Percentiles rank a stretch among this genome's conserved stretches.
phyloP scores from a whole-genome alignment of 371 early-diverging fungal species.

The Lichtheimia corymbifera region DNA sequence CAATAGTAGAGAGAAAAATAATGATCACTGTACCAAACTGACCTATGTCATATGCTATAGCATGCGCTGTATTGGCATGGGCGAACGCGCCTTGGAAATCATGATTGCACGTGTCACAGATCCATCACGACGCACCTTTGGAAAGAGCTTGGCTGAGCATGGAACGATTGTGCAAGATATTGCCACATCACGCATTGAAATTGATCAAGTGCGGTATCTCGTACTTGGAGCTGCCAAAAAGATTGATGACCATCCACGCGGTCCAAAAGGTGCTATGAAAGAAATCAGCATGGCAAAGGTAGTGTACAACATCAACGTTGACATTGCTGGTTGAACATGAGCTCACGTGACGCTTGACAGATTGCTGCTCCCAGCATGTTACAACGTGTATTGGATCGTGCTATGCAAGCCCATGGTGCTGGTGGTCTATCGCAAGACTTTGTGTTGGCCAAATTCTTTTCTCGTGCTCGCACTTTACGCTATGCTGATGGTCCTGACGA shows the following conservation, averaged over 20 bases:
- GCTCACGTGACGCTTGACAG: conserved; percentile 6
- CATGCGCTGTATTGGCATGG: conserved; percentile 94
- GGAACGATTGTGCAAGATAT: conserved; percentile 81
- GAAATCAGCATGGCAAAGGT: conserved; percentile 90
- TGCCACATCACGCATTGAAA: conserved; percentile 83
- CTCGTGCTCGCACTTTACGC: conserved; percentile 80
- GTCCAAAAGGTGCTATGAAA: conserved; percentile 86
- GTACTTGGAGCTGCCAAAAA: conserved; percentile 88
- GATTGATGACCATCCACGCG: conserved; percentile 72
- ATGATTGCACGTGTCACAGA: conserved; percentile 83
- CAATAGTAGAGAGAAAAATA: background rate
- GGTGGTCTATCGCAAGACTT: conserved; percentile 86
- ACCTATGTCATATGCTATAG: conserved; percentile 40
- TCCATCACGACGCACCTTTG: conserved; percentile 83
- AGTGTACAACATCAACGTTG: background rate
- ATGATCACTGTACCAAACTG: conserved; percentile 14
- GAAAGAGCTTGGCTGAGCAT: conserved; percentile 78
- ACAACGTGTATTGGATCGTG: conserved; percentile 74
- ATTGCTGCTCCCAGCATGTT: conserved; percentile 77
- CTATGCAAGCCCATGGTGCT: conserved; percentile 93
- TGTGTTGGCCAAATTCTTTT: conserved; percentile 84
- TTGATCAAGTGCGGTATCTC: conserved; percentile 87
- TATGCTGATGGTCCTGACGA: conserved; percentile 82
- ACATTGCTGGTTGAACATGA: conserved; percentile 19
- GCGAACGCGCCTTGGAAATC: conserved; percentile 85